phyloP scores from a whole-genome alignment of 805 yeast species.

The Saturnispora gosingensis region DNA sequence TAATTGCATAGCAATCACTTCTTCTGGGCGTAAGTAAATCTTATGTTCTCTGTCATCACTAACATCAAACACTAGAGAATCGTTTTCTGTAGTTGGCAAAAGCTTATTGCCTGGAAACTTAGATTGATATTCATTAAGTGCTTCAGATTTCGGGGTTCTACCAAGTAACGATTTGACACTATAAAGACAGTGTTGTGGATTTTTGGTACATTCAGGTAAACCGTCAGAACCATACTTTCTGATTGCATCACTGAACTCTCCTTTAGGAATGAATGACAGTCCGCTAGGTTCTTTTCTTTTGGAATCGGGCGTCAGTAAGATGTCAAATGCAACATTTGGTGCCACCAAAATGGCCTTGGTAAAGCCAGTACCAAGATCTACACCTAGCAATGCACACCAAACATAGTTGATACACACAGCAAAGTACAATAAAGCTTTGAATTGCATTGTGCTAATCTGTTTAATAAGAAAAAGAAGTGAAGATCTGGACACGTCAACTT shows the following conservation, averaged over 20 bases:
- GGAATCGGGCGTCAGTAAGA: constrained; percentile 82
- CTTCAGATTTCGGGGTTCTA: constrained; percentile 37
- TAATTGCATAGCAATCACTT: constrained; percentile 74
- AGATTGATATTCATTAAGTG: constrained; percentile 36
- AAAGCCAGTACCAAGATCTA: constrained; percentile 83
- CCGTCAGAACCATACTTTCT: constrained; percentile 76
- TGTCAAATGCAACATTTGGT: constrained; percentile 81
- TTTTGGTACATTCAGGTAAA: constrained; percentile 56
- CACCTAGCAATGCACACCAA: constrained; percentile 64
- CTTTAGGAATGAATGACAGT: constrained; percentile 37
- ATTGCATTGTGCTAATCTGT: not conserved
- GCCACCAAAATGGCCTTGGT: constrained; percentile 85
- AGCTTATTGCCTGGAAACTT: constrained; percentile 55
- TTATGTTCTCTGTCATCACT: constrained; percentile 25
- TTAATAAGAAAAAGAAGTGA: not conserved
- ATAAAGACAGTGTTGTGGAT: constrained; percentile 60
- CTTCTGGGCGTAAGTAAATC: constrained; percentile 49
- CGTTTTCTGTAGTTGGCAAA: constrained; percentile 31
- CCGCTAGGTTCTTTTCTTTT: constrained; percentile 86
- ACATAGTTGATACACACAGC: not conserved
- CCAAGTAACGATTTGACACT: constrained; percentile 71
- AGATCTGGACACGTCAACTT: not conserved
- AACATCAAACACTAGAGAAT: constrained; percentile 42
- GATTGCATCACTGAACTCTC: constrained; percentile 40
- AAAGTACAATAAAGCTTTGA: not conserved